Base-by-base conservation (phyloP, 306 rosid species). In the Inga oerstediana region DNA sequence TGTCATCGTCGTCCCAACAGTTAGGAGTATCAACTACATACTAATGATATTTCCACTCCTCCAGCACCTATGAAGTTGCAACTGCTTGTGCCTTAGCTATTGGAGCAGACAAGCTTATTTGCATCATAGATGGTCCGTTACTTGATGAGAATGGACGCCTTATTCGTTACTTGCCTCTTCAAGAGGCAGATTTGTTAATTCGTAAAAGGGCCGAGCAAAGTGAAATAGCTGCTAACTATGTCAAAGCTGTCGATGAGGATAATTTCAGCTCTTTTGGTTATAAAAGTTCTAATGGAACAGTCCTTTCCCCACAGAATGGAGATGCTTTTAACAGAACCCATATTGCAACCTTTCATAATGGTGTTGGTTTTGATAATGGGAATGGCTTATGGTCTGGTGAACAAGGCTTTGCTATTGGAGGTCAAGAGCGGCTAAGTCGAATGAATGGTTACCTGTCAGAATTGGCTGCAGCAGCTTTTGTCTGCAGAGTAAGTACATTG, bases 401-500 rank as follows among this genome's bases (percentile, higher is more conserved):
- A 84, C 99, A 92, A 83, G 97, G 98, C 68, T 97, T 97, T 83
- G 92, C 99, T 54, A 88, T 97, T 46, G 98, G 99, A 46, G 97
- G 97, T 86, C 94, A 91, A 30, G 97, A 94, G 87, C 87, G 97
- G 74, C 93, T 88, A 58, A 94, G 99, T 84, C 90, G 97, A 81
- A 81, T 84, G 89, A 91, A 93, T 81, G 97, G 98, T 72, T 91
- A 94, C 88, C 91, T 97, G 70, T 94, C 98, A 39, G 99, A 97
- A 88, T 90, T 97, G 88, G 99, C 99, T 80, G 99, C 98, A 61
- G 99, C 98, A 14, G 99, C 98, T 70, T 97, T 91, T 59, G 98
- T 97, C 86, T 97, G 98, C 87, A 86, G 98, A 91, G 99, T 96
- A 82, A 89, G 91, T 56, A 67, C 77, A 76, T 82, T 65, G 34